phyloP scores from a whole-genome alignment of 345 rosid species.

The Bruguiera sexangula region DNA sequence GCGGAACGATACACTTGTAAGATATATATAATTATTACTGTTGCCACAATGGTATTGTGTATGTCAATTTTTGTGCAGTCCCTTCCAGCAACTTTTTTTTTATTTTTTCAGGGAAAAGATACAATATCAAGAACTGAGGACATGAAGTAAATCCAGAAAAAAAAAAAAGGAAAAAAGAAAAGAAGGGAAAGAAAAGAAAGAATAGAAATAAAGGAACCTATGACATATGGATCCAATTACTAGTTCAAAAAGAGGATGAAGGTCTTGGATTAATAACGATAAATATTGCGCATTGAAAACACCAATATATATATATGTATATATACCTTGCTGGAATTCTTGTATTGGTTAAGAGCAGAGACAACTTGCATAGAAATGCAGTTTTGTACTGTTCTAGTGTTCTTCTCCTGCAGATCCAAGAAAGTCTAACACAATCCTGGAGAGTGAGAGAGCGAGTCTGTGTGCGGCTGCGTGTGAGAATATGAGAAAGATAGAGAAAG shows the following conservation, averaged over 20 bases:
- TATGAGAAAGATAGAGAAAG: background rate
- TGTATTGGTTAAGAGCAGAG: slow-evolving; percentile 6
- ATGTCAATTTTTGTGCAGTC: too few species aligned
- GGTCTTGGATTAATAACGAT: background rate
- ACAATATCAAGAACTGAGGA: background rate
- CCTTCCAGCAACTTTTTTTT: too few species aligned
- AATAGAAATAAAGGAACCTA: background rate
- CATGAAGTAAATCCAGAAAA: slow-evolving; percentile 4
- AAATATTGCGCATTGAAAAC: too few species aligned
- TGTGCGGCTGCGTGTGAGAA: background rate
- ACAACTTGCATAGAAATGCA: slow-evolving; percentile 28
- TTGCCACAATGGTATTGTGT: too few species aligned
- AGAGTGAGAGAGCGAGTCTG: background rate
- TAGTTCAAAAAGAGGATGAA: background rate
- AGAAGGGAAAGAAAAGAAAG: background rate
- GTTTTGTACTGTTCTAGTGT: background rate
- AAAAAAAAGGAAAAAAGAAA: background rate
- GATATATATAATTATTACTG: too few species aligned
- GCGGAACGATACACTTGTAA: slow-evolving; percentile 5
- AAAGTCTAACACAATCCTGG: slow-evolving; percentile 24
- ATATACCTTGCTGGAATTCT: slow-evolving; percentile 18
- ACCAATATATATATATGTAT: background rate
- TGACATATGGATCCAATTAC: too few species aligned
- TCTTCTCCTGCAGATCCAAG: slow-evolving; percentile 38
- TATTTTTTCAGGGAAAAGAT: too few species aligned